A percentile compares a stretch with the other conserved stretches of the same genome.
These are phyloP conservation scores for Melaleuca quinquenervia DNA, from an alignment of 345 rosid genomes.

Conservation along the genomic window DNA sequence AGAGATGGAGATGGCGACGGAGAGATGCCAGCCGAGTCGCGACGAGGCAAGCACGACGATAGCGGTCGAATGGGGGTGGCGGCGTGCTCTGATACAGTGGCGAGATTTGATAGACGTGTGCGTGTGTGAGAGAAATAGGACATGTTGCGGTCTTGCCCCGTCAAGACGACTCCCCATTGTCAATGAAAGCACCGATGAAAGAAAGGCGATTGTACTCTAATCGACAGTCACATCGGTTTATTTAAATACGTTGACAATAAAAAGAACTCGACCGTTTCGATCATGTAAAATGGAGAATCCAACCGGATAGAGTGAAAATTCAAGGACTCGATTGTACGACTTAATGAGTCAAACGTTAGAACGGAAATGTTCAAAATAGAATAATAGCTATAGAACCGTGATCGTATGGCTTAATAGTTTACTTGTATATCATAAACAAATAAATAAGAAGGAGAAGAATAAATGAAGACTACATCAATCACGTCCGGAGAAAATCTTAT, in stretches of 20 bases:
- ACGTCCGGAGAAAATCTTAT: background rate
- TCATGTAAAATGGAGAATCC: background rate
- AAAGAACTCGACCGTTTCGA: background rate
- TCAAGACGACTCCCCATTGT: background rate
- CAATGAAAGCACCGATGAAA: background rate
- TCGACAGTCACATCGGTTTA: accelerated
- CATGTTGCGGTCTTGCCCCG: background rate
- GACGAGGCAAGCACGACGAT: background rate
- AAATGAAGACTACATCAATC: background rate
- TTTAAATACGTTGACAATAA: background rate
- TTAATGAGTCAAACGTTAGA: background rate
- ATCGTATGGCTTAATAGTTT: background rate
- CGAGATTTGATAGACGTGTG: background rate
- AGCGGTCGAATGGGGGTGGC: background rate
- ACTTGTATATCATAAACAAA: background rate
- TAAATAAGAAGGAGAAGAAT: background rate
- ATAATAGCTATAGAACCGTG: background rate
- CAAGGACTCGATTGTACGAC: background rate
- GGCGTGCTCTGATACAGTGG: background rate
- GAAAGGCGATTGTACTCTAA: background rate
- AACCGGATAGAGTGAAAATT: background rate
- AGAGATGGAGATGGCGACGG: background rate
- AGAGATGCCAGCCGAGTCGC: background rate
- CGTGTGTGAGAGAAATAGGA: background rate
- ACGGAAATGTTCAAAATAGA: background rate